Percentiles rank a stretch among this genome's conserved stretches.
These are phyloP conservation scores for Pseudonitzschia delicatissima DNA, from an alignment of 108 stramenopile species.

Conservation along the genomic window DNA sequence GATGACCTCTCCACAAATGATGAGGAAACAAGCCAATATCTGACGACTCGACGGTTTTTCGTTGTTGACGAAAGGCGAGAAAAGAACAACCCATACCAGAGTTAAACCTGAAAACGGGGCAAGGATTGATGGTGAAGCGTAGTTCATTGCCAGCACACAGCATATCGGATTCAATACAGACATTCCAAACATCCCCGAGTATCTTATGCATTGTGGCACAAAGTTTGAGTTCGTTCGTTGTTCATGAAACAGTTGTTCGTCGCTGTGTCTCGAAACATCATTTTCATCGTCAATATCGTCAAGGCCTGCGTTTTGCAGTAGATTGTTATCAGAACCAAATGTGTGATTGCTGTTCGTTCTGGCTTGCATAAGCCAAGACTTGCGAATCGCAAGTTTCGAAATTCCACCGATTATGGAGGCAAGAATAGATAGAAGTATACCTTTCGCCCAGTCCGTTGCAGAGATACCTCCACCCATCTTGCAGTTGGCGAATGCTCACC, in stretches of 20 bases:
- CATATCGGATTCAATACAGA: slow-evolving; percentile 74
- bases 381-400: slow-evolving; percentile 78
- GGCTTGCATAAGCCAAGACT: slow-evolving; percentile 55
- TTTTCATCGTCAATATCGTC: neutral
- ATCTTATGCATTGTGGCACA: slow-evolving; percentile 15
- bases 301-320: neutral
- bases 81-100: slow-evolving; percentile 80
- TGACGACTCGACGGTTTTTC: slow-evolving; percentile 56
- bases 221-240: neutral
- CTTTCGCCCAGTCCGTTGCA: slow-evolving; percentile 68
- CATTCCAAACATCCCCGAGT: slow-evolving; percentile 81
- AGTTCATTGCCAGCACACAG: slow-evolving; percentile 81
- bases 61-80: slow-evolving; percentile 44
- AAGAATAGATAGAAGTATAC: slow-evolving; percentile 62
- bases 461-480: slow-evolving; percentile 20
- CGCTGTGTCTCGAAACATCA: neutral
- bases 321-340: neutral
- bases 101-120: slow-evolving; percentile 87
- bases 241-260: neutral
- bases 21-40: slow-evolving; percentile 60
- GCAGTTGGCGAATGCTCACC: no score
- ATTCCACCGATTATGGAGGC: slow-evolving; percentile 78
- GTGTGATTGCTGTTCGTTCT: neutral
- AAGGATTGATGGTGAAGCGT: slow-evolving; percentile 79
- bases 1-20: slow-evolving; percentile 72